phyloP scores from a whole-genome alignment of 768 basidiomycete species.

The Xerocomellus intermedius region DNA sequence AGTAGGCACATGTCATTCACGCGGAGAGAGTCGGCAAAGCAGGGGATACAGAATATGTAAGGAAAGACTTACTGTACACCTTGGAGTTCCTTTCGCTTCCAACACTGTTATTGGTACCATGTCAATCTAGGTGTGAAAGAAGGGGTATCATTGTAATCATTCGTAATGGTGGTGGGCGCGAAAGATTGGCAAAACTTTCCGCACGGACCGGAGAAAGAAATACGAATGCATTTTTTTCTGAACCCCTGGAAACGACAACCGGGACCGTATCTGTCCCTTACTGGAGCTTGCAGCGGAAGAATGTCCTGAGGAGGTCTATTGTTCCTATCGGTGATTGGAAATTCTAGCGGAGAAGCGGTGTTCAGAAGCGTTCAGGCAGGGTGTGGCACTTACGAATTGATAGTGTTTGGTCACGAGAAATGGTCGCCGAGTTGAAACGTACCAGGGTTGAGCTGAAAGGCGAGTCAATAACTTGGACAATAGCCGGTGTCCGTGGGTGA shows the following conservation, averaged over 20 bases:
- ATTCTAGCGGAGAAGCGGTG: constrained; percentile 3
- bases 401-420: background rate
- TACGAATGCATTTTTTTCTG: background rate
- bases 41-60: background rate
- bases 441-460: background rate
- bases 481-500: background rate
- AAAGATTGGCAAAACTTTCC: background rate
- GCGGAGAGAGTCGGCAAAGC: background rate
- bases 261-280: background rate
- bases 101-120: background rate
- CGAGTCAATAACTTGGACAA: background rate
- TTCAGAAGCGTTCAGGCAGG: background rate
- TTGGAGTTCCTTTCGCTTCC: background rate
- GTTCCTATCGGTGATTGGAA: constrained; percentile 11
- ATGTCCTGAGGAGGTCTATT: background rate
- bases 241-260: background rate
- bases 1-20: background rate
- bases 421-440: background rate
- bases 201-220: background rate
- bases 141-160: background rate
- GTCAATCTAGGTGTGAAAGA: background rate
- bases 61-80: background rate
- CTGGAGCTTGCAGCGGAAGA: background rate
- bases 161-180: background rate
- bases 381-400: background rate